Evolutionary conservation across 1,139 yeast species (phyloP), one percentile per base, ranked within the genome.

Genomic region (Candida sanyaensis): DNA sequence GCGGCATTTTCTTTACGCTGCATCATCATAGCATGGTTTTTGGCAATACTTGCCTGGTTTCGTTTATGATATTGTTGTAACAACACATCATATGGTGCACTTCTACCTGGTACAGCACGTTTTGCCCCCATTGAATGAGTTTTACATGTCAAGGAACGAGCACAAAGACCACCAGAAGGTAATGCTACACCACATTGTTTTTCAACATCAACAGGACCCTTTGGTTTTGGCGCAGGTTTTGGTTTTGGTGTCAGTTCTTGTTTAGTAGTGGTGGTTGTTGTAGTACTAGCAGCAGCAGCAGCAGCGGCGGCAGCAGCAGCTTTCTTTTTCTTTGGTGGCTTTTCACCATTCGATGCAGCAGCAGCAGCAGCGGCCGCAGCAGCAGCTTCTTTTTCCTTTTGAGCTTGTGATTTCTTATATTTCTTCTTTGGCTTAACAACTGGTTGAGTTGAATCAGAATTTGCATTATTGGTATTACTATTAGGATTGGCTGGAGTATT

Each of bases 51-150:
- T 40, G 96, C 93, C 68, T 92, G 97, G 64, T 92, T 93, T 57
- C 91, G 81, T 61, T 91, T 85, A 68, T 93, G 99, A 63, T 93
- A 92, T 41, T 89, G 93, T 39, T 93, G 92, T 50, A 93, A 73
- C 46, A 93, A 73, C 26, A 84, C 84, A 67, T 93, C 99, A 65
- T 91, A 93, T 0, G 97, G 92, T 7, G 95, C 92, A 45, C 96
- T 84, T 58, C 99, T 78, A 6, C 99, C 99, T 29, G 83, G 83
- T 24, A 93, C 99, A 1, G 97, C 93, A 58, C 99, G 80, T 61
- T 93, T 93, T 24, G 97, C 96, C 27, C 97, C 97, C 97, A 93
- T 92, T 0, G 97, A 89, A 66, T 93, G 99, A 0, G 98, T 91
- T 64, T 93, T 93, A 76, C 99, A 93, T 0, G 99, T 93, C 53